Conservation (phyloP, 2,329 filamentous ascomycete genomes). For the Trichophyton benhamiae region DNA sequence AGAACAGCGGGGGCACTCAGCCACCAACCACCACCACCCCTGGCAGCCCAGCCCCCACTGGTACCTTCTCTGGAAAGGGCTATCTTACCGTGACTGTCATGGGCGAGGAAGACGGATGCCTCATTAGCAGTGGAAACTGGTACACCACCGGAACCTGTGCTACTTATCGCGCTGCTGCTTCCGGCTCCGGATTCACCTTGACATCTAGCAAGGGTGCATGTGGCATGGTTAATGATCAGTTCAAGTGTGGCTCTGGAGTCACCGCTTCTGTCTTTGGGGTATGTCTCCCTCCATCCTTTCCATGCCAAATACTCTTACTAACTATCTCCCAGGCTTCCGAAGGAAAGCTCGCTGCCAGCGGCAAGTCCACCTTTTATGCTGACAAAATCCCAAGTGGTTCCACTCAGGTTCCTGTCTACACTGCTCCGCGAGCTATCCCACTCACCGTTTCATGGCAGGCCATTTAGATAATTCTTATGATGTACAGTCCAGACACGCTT, state of each 20-base stretch:
- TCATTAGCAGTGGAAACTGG: conserved; percentile 52
- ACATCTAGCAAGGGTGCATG: conserved; percentile 45
- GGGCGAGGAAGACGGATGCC: conserved; percentile 43
- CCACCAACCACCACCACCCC: conserved; percentile 7
- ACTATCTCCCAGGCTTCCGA: conserved; percentile 3
- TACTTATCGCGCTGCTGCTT: conserved; percentile 44
- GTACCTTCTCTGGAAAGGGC: conserved; percentile 43
- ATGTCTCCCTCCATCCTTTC: conserved; percentile 13
- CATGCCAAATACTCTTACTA: background rate
- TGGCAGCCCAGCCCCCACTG: conserved; percentile 4
- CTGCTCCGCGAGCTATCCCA: conserved; percentile 15
- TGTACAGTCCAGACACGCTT: background rate
- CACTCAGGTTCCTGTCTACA: conserved; percentile 22
- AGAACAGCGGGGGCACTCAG: conserved; percentile 25
- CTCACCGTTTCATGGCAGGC: conserved; percentile 22
- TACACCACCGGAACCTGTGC: conserved; percentile 52
- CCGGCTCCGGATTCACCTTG: conserved; percentile 39
- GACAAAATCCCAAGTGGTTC: conserved; percentile 21
- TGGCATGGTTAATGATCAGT: conserved; percentile 37
- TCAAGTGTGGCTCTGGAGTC: conserved; percentile 37
- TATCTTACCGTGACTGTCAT: conserved; percentile 39
- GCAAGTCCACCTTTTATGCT: conserved; percentile 22
- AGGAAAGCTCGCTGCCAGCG: conserved; percentile 12
- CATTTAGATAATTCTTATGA: background rate
- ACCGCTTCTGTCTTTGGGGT: conserved; percentile 24